These are phyloP conservation scores for Escallonia rubra DNA, from an alignment of 129 eudicot species.

Conservation along the genomic window DNA sequence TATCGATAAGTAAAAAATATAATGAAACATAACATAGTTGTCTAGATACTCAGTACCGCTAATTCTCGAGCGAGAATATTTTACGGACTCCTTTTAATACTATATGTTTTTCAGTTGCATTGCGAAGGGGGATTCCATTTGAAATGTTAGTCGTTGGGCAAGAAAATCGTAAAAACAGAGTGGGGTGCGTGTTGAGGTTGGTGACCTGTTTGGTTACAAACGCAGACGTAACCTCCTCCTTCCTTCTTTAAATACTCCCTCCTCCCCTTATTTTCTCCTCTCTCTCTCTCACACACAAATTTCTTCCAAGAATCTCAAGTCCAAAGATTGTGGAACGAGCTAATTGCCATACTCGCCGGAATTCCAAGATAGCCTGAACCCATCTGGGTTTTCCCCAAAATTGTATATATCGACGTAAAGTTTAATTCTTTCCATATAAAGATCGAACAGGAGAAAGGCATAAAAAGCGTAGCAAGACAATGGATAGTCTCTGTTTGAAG, in stretches of 20 bases:
- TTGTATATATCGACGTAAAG: background rate
- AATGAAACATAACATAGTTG: too few species aligned
- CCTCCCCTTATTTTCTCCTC: background rate
- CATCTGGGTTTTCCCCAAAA: background rate
- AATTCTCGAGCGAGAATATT: too few species aligned
- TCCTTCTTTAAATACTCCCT: background rate
- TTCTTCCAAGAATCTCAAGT: background rate
- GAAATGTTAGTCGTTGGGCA: background rate
- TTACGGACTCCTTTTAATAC: background rate
- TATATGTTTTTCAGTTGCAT: background rate
- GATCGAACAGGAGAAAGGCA: background rate
- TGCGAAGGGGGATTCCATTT: background rate
- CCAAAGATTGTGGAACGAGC: slow-evolving; percentile 7
- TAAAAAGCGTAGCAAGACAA: background rate
- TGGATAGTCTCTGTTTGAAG: slow-evolving; percentile 65
- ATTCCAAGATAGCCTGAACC: background rate
- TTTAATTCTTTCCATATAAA: too few species aligned
- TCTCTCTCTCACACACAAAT: slow-evolving; percentile 10
- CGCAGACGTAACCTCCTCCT: background rate
- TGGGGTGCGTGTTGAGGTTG: slow-evolving; percentile 13
- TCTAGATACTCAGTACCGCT: too few species aligned
- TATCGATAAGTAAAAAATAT: too few species aligned
- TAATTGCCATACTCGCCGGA: background rate
- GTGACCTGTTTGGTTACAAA: slow-evolving; percentile 22
- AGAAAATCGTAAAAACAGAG: background rate